phyloP scores from a whole-genome alignment of 2,329 filamentous ascomycete genomes.

The Ophioceras dolichostomum region DNA sequence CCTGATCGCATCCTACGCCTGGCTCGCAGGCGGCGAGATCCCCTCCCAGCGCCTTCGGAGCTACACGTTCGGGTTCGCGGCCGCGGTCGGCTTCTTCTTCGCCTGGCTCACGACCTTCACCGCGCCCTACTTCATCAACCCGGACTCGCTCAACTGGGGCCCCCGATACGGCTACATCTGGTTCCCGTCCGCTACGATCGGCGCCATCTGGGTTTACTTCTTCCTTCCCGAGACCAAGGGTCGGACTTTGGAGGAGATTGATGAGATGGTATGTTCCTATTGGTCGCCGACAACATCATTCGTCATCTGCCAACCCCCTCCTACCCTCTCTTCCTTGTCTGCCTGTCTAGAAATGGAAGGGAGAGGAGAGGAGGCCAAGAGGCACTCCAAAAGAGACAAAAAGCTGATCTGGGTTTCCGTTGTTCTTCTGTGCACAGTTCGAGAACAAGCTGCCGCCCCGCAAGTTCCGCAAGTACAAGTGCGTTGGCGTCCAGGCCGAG shows the following conservation, averaged over 20 bases:
- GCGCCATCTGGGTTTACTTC: conserved; percentile 27
- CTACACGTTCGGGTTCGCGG: conserved; percentile 23
- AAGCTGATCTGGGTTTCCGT: neutral
- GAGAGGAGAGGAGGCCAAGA: too few species aligned
- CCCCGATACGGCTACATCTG: conserved; percentile 25
- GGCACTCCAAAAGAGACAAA: too few species aligned
- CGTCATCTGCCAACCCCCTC: neutral
- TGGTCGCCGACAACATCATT: neutral
- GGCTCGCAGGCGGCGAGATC: conserved; percentile 25
- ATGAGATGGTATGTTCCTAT: conserved; percentile 19
- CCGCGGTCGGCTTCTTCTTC: conserved; percentile 24
- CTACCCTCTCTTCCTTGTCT: neutral
- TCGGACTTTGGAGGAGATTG: conserved; percentile 34
- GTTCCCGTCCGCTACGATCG: conserved; percentile 22
- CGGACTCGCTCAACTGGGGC: conserved; percentile 22
- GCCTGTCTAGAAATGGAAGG: too few species aligned
- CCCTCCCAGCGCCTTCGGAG: conserved; percentile 25
- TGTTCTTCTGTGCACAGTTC: neutral
- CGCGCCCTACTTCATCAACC: conserved; percentile 29
- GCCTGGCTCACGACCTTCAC: conserved; percentile 26
- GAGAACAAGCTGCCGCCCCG: neutral
- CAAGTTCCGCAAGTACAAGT: conserved; percentile 1
- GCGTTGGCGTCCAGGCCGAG: conserved; percentile 1
- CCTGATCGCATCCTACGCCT: conserved; percentile 19
- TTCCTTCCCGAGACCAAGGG: conserved; percentile 32